phyloP scores from a whole-genome alignment of 208 protist species.

The Trypanosoma mega region DNA sequence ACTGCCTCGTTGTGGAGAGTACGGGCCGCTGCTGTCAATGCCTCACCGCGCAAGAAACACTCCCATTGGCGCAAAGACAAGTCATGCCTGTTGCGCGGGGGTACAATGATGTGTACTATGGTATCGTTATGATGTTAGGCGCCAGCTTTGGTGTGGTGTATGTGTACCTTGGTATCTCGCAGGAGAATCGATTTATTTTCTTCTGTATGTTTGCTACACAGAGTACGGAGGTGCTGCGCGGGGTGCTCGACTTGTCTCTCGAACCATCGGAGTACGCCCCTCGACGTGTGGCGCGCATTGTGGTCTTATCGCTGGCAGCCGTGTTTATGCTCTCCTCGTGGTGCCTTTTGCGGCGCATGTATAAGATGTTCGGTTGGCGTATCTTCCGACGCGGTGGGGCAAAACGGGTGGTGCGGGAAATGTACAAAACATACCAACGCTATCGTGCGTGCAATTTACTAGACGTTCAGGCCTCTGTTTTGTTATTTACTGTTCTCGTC shows the following conservation, averaged over 20 bases:
- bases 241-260: background rate
- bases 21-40: slow-evolving; percentile 12
- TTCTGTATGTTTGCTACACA: slow-evolving; percentile 6
- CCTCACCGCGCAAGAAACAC: background rate
- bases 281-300: background rate
- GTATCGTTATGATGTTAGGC: slow-evolving; percentile 9
- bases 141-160: slow-evolving; percentile 11
- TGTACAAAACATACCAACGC: slow-evolving; percentile 20
- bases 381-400: slow-evolving; percentile 17
- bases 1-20: slow-evolving; percentile 11
- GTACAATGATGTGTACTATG: slow-evolving; percentile 20
- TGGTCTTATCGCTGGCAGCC: background rate
- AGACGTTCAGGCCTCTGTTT: slow-evolving; percentile 1
- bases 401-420: slow-evolving; percentile 1
- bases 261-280: background rate
- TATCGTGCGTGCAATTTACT: slow-evolving; percentile 8
- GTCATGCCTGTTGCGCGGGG: background rate
- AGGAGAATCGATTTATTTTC: background rate
- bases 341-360: slow-evolving; percentile 5
- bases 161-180: background rate
- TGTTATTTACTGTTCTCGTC: slow-evolving; percentile 13
- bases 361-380: slow-evolving; percentile 20
- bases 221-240: background rate
- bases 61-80: background rate
- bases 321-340: slow-evolving; percentile 10